A percentile compares a stretch with the other conserved stretches of the same genome.
These are phyloP conservation scores for Spathaspora sp. DNA, from an alignment of 805 yeast genomes.

Conservation along the genomic window DNA sequence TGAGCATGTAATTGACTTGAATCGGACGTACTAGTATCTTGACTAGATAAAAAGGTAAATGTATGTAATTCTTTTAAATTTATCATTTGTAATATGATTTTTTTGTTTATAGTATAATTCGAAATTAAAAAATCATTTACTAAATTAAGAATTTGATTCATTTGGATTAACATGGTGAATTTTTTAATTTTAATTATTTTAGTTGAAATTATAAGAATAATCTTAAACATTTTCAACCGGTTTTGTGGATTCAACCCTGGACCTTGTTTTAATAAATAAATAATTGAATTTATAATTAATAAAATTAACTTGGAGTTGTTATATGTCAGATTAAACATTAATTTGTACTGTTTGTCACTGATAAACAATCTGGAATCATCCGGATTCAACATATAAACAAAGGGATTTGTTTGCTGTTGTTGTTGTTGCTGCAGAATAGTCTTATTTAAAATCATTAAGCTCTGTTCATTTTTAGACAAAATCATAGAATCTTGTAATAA, in stretches of 20 bases:
- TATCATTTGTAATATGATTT: conserved; percentile 28
- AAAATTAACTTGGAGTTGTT: conserved; percentile 15
- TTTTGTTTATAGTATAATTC: conserved; percentile 36
- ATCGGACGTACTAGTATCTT: conserved; percentile 2
- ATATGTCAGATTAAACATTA: conserved; percentile 7
- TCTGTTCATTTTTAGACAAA: conserved; percentile 40
- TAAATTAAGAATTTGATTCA: conserved; percentile 18
- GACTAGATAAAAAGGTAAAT: conserved; percentile 14
- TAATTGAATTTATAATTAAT: conserved; percentile 20
- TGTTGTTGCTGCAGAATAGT: not conserved
- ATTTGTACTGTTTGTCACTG: conserved; percentile 4
- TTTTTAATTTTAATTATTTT: conserved; percentile 24
- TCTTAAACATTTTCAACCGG: conserved; percentile 24
- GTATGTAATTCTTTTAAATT: conserved; percentile 28
- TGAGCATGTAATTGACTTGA: conserved; percentile 10
- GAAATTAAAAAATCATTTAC: conserved; percentile 26
- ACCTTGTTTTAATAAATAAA: conserved; percentile 24
- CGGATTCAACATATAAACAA: conserved; percentile 7
- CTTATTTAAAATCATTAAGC: conserved; percentile 16
- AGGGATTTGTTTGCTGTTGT: not conserved
- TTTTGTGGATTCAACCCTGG: not conserved
- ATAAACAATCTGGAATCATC: conserved; percentile 20
- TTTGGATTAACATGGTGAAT: conserved; percentile 18
- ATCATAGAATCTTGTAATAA: conserved; percentile 39
- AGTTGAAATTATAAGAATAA: conserved; percentile 25